These are phyloP conservation scores for Lathyrus sativus DNA, from an alignment of 306 rosid species.

Conservation along the genomic window DNA sequence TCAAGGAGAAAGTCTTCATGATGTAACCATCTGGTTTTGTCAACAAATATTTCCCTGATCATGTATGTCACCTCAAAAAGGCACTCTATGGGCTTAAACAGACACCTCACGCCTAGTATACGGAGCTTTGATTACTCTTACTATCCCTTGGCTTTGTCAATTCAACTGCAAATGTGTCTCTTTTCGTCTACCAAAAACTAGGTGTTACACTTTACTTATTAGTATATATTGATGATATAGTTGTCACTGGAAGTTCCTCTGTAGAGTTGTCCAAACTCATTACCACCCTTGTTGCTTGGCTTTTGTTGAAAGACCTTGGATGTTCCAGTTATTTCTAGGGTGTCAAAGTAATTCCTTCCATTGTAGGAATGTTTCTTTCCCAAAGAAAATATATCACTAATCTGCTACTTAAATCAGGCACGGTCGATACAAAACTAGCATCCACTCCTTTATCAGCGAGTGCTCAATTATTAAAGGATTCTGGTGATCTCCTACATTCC, in stretches of 20 bases:
- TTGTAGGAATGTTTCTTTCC: not conserved
- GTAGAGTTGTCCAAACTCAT: too few species aligned
- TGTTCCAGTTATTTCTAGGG: not conserved
- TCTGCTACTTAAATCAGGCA: not conserved
- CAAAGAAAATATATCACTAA: too few species aligned
- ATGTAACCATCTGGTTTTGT: too few species aligned
- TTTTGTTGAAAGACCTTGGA: not conserved
- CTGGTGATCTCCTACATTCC: too few species aligned
- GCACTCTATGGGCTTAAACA: not conserved
- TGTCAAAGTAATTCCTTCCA: not conserved
- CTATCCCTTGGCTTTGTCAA: not conserved
- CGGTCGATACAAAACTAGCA: not conserved
- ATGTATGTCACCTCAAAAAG: too few species aligned
- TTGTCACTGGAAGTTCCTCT: too few species aligned
- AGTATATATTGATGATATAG: too few species aligned
- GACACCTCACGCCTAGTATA: not conserved
- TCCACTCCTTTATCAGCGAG: not conserved
- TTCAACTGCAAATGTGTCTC: not conserved
- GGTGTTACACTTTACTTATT: too few species aligned
- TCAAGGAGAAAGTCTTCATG: too few species aligned
- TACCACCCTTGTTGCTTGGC: too few species aligned
- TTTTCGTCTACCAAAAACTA: not conserved
- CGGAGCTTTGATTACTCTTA: not conserved
- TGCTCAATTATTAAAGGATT: too few species aligned
- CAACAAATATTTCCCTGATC: too few species aligned